Percentiles rank a stretch among this genome's conserved stretches.
phyloP scores from a whole-genome alignment of 2,329 filamentous ascomycete genomes.

The Aspergillus brunneoviolaceus region DNA sequence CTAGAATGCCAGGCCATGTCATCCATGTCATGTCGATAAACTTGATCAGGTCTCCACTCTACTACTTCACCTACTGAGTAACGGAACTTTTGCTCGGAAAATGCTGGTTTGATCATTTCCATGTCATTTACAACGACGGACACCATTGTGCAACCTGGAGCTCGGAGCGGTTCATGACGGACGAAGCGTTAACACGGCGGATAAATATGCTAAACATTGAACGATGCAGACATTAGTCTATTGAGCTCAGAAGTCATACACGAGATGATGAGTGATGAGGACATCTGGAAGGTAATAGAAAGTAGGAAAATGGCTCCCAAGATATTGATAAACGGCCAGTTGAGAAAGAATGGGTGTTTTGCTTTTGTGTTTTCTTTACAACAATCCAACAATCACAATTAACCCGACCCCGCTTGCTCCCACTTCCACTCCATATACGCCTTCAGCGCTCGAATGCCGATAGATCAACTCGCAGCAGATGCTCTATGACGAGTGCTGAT shows the following conservation, averaged over 20 bases:
- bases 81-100: too few species aligned
- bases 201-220: too few species aligned
- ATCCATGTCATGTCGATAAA: too few species aligned
- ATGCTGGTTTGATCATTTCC: too few species aligned
- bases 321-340: neutral
- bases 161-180: too few species aligned
- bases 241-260: neutral
- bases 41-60: too few species aligned
- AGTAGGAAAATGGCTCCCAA: neutral
- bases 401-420: neutral
- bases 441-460: neutral
- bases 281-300: neutral
- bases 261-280: neutral
- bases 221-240: neutral
- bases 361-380: constrained; percentile 1
- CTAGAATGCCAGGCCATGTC: too few species aligned
- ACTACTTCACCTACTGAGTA: too few species aligned
- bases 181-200: too few species aligned
- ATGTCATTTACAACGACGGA: too few species aligned
- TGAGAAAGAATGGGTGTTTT: neutral
- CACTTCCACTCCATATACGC: constrained; percentile 3
- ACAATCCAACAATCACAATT: constrained; percentile 1
- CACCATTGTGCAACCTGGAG: too few species aligned
- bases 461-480: constrained; percentile 4
- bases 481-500: constrained; percentile 9